A percentile compares a stretch with the other conserved stretches of the same genome.
Evolutionary conservation across 805 yeast species (phyloP).

Genomic region (Metschnikowia dekortorum): DNA sequence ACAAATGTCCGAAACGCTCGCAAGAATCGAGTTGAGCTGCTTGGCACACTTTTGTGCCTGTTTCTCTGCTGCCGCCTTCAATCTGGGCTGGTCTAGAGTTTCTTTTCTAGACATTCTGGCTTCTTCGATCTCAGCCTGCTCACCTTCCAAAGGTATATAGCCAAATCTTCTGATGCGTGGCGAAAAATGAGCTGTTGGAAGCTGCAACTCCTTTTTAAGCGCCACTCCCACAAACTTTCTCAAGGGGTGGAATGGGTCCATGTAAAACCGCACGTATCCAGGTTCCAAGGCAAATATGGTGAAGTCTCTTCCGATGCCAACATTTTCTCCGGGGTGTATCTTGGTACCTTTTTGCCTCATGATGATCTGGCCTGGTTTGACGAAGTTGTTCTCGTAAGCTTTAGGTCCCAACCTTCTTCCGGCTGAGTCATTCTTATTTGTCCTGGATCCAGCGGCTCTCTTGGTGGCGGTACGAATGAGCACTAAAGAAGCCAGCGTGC

Average conservation of each 20-base stretch:
- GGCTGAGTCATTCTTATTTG: constrained; percentile 88
- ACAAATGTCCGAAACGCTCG: constrained; percentile 24
- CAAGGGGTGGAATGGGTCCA: constrained; percentile 94
- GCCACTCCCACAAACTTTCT: constrained; percentile 90
- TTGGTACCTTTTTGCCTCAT: constrained; percentile 94
- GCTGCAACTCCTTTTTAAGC: constrained; percentile 51
- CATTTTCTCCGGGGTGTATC: constrained; percentile 92
- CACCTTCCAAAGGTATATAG: constrained; percentile 48
- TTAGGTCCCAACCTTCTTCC: constrained; percentile 94
- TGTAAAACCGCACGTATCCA: constrained; percentile 85
- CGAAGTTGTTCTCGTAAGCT: constrained; percentile 72
- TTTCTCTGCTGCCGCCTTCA: constrained; percentile 34
- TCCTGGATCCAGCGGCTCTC: constrained; percentile 91
- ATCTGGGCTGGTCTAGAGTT: constrained; percentile 49
- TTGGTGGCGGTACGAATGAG: constrained; percentile 88
- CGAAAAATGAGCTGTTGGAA: constrained; percentile 89
- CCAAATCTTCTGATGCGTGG: constrained; percentile 88
- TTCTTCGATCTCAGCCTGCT: constrained; percentile 55
- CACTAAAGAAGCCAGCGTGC: constrained; percentile 10
- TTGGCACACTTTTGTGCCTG: constrained; percentile 39
- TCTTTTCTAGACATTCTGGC: constrained; percentile 65
- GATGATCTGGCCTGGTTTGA: constrained; percentile 78
- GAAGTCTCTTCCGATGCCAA: constrained; percentile 87
- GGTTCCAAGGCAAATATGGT: constrained; percentile 89
- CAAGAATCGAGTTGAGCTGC: constrained; percentile 14